phyloP scores from a whole-genome alignment of 495 filamentous ascomycete genomes.

The Aspergillus panamensis region DNA sequence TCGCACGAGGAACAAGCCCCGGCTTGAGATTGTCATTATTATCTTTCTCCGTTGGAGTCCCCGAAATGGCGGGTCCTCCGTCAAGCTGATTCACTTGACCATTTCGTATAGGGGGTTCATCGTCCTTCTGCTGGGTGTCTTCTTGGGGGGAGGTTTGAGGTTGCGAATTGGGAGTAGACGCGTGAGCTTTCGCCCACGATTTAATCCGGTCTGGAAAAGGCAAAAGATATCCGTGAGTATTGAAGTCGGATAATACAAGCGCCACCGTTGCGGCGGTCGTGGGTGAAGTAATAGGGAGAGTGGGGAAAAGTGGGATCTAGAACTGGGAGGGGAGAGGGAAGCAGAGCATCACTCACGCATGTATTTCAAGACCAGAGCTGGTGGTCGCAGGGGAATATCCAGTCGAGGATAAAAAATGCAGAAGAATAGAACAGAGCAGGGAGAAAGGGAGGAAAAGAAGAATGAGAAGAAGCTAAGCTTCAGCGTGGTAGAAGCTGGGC shows the following conservation, averaged over 20 bases:
- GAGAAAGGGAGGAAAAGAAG: slow-evolving; percentile 11
- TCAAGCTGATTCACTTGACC: slow-evolving; percentile 36
- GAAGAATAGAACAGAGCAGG: not conserved
- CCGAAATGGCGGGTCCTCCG: slow-evolving; percentile 23
- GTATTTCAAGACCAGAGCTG: slow-evolving; percentile 34
- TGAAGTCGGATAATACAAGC: not conserved
- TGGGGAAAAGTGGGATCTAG: slow-evolving; percentile 3
- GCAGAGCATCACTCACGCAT: slow-evolving; percentile 34
- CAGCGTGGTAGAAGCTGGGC: not conserved
- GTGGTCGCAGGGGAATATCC: slow-evolving; percentile 8
- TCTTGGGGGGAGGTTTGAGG: slow-evolving; percentile 12
- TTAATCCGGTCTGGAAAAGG: slow-evolving; percentile 38
- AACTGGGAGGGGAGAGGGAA: not conserved
- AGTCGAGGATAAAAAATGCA: not conserved
- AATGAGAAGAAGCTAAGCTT: slow-evolving; percentile 15
- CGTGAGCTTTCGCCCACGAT: slow-evolving; percentile 52
- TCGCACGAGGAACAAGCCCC: slow-evolving; percentile 31
- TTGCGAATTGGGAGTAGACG: slow-evolving; percentile 25
- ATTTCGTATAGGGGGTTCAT: slow-evolving; percentile 24
- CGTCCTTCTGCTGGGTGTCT: slow-evolving; percentile 13
- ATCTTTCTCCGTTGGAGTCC: slow-evolving; percentile 17
- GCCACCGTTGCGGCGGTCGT: not conserved
- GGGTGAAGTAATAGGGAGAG: not conserved
- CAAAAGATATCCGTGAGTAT: slow-evolving; percentile 19
- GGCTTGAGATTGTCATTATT: slow-evolving; percentile 26